Evolutionary conservation across 2,329 filamentous ascomycete genomes (phyloP).

Genomic region (Aspergillus bombycis): DNA sequence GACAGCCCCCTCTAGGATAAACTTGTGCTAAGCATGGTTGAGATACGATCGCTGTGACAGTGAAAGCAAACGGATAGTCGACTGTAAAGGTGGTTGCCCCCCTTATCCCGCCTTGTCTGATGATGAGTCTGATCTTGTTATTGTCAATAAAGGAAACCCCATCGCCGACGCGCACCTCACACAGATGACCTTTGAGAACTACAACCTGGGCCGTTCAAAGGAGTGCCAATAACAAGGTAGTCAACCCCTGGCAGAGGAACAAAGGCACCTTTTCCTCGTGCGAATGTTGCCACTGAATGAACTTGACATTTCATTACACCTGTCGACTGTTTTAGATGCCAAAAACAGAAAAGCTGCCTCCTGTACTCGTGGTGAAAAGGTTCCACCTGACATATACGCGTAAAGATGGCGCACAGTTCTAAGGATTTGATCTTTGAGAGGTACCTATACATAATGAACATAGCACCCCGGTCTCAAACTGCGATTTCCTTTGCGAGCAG

Average conservation of each 20-base stretch:
- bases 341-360: background rate
- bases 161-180: background rate
- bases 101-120: background rate
- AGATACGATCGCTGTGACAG: background rate
- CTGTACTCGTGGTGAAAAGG: background rate
- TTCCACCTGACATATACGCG: no score
- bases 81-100: background rate
- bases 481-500: background rate
- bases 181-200: background rate
- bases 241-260: background rate
- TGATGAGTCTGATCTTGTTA: background rate
- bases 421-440: background rate
- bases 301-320: background rate
- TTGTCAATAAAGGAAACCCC: background rate
- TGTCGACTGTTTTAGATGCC: background rate
- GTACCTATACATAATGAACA: background rate
- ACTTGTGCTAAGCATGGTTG: no score
- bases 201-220: background rate
- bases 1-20: no score
- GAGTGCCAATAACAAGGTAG: background rate
- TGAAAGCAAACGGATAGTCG: background rate
- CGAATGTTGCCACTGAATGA: background rate
- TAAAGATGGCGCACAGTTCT: background rate
- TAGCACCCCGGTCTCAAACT: rapidly evolving
- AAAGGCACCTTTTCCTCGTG: background rate